These are phyloP conservation scores for Lactarius sp. DNA, from an alignment of 768 basidiomycete genomes.

Conservation along the genomic window DNA sequence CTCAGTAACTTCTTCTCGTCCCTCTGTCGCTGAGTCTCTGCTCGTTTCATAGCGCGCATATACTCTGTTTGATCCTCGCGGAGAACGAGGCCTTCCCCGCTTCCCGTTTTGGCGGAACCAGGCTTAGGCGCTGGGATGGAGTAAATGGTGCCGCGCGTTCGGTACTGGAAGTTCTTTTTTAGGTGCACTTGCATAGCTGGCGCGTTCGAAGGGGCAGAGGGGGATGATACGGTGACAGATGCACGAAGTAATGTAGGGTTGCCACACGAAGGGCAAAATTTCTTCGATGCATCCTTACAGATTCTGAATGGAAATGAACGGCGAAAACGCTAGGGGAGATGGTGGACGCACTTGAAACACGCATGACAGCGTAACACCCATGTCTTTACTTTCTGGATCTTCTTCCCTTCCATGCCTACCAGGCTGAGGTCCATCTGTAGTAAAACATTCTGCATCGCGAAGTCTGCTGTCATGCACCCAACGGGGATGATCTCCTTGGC, in stretches of 20 bases:
- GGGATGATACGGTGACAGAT: slow-evolving; percentile 79
- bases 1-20: slow-evolving; percentile 75
- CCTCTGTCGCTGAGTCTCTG: slow-evolving; percentile 66
- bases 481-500: slow-evolving; percentile 47
- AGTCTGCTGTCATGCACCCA: slow-evolving; percentile 98
- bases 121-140: slow-evolving; percentile 88
- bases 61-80: slow-evolving; percentile 92
- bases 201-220: slow-evolving; percentile 52
- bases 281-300: slow-evolving; percentile 91
- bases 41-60: slow-evolving; percentile 72
- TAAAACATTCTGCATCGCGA: slow-evolving; percentile 97
- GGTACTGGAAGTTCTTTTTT: slow-evolving; percentile 94
- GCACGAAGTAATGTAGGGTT: slow-evolving; percentile 86
- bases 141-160: slow-evolving; percentile 84
- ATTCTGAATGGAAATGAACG: slow-evolving; percentile 48
- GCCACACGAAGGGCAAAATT: slow-evolving; percentile 97
- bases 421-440: slow-evolving; percentile 91
- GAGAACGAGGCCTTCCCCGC: slow-evolving; percentile 79
- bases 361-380: slow-evolving; percentile 98
- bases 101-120: slow-evolving; percentile 79
- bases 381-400: slow-evolving; percentile 86
- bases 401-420: slow-evolving; percentile 85
- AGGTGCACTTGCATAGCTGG: slow-evolving; percentile 85
- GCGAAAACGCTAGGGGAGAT: neutral
- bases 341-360: slow-evolving; percentile 86